A percentile compares a stretch with the other conserved stretches of the same genome.
Evolutionary conservation across 352 stramenopile genomes (phyloP).

Genomic region (Phytophthora constricta): DNA sequence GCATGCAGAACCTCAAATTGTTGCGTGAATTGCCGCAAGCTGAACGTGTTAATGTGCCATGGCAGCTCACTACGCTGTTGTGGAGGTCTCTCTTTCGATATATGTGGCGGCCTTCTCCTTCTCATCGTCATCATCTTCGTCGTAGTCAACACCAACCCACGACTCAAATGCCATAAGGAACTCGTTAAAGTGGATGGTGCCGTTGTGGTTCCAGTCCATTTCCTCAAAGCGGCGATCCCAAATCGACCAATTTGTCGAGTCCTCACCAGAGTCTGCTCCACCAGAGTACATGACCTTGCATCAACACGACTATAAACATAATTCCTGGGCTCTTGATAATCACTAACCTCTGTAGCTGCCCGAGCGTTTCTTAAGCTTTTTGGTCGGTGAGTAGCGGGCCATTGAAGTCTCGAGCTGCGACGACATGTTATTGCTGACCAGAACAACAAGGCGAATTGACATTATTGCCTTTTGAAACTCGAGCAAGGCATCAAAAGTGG

Average conservation of each 20-base stretch:
- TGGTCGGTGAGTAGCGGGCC: constrained; percentile 69
- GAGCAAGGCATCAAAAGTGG: not conserved
- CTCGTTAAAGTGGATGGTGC: constrained; percentile 85
- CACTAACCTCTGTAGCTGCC: constrained; percentile 9
- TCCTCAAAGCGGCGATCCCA: constrained; percentile 81
- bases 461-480: too few relatives aligned
- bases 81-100: constrained; percentile 9
- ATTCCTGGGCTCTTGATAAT: too few relatives aligned
- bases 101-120: constrained; percentile 1
- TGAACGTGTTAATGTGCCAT: too few relatives aligned
- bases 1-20: too few relatives aligned
- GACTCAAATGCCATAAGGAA: constrained; percentile 87
- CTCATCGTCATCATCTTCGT: constrained; percentile 41
- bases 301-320: too few relatives aligned
- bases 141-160: constrained; percentile 80
- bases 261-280: constrained; percentile 32
- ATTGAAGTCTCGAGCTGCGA: constrained; percentile 60
- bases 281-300: not conserved
- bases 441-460: not conserved
- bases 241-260: constrained; percentile 63
- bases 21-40: too few relatives aligned
- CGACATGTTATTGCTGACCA: constrained; percentile 55
- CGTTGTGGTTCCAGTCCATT: constrained; percentile 87
- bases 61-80: not conserved
- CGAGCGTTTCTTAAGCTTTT: constrained; percentile 39